phyloP scores from a whole-genome alignment of 2,329 filamentous ascomycete species.

The Fusarium chaquense region DNA sequence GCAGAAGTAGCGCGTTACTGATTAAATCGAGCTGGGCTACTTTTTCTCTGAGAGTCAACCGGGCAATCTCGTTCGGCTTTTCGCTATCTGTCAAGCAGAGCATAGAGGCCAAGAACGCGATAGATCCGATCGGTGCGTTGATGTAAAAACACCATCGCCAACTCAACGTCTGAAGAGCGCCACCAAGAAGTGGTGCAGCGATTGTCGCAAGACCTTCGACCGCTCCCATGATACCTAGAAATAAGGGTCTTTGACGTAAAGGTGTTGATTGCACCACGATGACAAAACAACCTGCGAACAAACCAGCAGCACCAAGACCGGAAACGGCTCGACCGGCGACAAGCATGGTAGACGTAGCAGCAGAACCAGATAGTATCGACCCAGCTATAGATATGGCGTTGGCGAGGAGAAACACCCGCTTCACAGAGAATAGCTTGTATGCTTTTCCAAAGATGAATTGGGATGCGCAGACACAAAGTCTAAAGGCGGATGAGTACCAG shows the following conservation, averaged over 20 bases:
- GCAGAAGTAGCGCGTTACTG: constrained; percentile 46
- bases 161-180: constrained; percentile 45
- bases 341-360: constrained; percentile 55
- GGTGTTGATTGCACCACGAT: constrained; percentile 1
- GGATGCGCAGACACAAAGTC: constrained; percentile 58
- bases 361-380: constrained; percentile 58
- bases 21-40: constrained; percentile 27
- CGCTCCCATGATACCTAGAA: constrained; percentile 26
- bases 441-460: constrained; percentile 35
- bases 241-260: constrained; percentile 1
- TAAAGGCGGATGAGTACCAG: constrained; percentile 48
- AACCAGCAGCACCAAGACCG: constrained; percentile 57
- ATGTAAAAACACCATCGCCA: constrained; percentile 55
- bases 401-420: constrained; percentile 54
- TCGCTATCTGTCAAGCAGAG: constrained; percentile 2
- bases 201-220: constrained; percentile 34
- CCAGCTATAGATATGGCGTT: constrained; percentile 59
- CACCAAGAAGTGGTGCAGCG: constrained; percentile 46
- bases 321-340: constrained; percentile 61
- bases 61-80: neutral
- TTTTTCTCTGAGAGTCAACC: neutral
- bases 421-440: constrained; percentile 23
- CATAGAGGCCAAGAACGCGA: constrained; percentile 15
- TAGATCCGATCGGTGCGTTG: constrained; percentile 45
- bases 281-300: constrained; percentile 53